Evolutionary conservation across 2,329 filamentous ascomycete species (phyloP), one percentile per base, ranked within the genome.

Genomic region (Paraconiothyrium brasiliense): DNA sequence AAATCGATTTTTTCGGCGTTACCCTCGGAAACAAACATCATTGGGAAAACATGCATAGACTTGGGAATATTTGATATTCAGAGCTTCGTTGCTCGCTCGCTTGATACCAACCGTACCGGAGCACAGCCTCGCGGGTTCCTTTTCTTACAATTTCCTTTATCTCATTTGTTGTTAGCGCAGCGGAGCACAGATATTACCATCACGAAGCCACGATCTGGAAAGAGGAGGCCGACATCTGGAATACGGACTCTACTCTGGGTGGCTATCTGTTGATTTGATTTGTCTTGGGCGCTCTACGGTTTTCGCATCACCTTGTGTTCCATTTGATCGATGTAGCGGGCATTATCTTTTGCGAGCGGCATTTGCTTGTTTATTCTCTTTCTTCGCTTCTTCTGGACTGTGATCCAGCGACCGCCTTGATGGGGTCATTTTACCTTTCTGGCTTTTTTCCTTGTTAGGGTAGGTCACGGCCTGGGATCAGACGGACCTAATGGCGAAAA

Each of bases 251-350:
- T 47, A 34, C 48, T 57, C 41, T 64, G 63, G 68, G 65, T 65
- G 68, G 66, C 63, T 65, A 64, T 67, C 44, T 69, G 65, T 69
- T 65, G 57, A 62, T 67, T 58, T 64, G 60, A 51, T 63, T 57
- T 54, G 50, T n/a, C 8, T 41, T n/a, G 16, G 14, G n/a, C 9
- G 49, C 57, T 57, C 35, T 9, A 20, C 8, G 13, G 39, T 3
- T n/a, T 11, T 20, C 16, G 16, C n/a, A 10, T 46, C n/a, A 7
- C 10, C n/a, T 32, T 49, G 7, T 49, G 3, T 49, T 32, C 11
- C 27, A 30, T 30, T 49, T n/a, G 46, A n/a, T 16, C 27, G 27
- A 32, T 32, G 46, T 49, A 49, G 49, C 49, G 49, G n/a, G 32
- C 50, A 54, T 54, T 11, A 11, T 14, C 3, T 13, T 41, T 20